Base-by-base conservation (phyloP, 164 flowering plant genomes). In the Stephania cephalantha region DNA sequence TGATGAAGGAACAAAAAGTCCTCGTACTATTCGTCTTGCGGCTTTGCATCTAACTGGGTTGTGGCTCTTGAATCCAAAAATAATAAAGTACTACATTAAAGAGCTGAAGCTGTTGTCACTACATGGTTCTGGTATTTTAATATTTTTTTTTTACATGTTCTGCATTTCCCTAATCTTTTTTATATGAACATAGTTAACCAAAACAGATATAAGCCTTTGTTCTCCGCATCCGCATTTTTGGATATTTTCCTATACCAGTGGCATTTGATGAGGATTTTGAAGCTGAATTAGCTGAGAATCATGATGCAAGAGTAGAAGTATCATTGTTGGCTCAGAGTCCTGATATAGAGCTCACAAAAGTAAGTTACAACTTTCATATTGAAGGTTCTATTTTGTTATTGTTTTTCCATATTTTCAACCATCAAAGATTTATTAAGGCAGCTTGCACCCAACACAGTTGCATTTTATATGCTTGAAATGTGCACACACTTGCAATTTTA, bases 241-340 rank as follows among this genome's bases (percentile, higher is more conserved):
- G 65, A 7, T 7, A 58, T 15, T 68, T 75, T 73, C 44, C 29
- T 68, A 45, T 17, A 25, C n/a, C 86, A 95, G 99, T 96, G 90
- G 98, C 98, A 71, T 93, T 96, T 83, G 99, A 95, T 83, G 99
- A 96, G 82, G 98, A 96, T 83, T 93, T 91, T 86, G 97, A 96
- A 85, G 92, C 88, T 74, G 98, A 94, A 82, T 80, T 96, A 78
- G 71, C 85, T 77, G 98, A 92, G 75, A 91, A 87, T 83, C 80
- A 76, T 74, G 97, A 92, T 80, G 95, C 93, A 63, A 88, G 86
- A 74, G 72, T 75, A 77, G 99, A 96, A 84, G 89, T 94, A 29
- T 85, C 89, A 25, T 71, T 89, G 66, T 79, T 95, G 77, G 88
- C 91, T 30, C 86, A 79, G 80, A 85, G 85, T 76, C 87, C 92